Conservation (phyloP, 805 yeast species). For the Allodekkera sacchari region DNA sequence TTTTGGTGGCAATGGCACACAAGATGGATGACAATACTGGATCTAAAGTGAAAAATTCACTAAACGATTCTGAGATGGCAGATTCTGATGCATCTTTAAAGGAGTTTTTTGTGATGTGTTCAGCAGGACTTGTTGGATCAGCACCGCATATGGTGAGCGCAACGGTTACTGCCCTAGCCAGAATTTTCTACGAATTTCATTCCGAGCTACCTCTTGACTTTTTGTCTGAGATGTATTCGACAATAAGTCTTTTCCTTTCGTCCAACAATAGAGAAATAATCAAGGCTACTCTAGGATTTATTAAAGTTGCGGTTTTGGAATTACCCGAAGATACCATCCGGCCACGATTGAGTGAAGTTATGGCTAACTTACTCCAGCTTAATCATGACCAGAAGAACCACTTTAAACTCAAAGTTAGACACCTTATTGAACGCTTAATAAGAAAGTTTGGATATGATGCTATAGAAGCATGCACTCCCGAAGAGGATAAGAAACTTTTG, state of each 20-base stretch:
- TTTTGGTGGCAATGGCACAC: conserved; percentile 72
- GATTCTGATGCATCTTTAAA: conserved; percentile 59
- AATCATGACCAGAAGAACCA: conserved; percentile 95
- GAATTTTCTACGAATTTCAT: conserved; percentile 81
- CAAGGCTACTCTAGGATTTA: conserved; percentile 88
- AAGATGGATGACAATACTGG: conserved; percentile 53
- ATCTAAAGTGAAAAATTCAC: conserved; percentile 56
- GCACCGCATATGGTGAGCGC: conserved; percentile 96
- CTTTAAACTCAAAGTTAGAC: conserved; percentile 88
- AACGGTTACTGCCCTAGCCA: conserved; percentile 82
- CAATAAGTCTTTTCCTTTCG: conserved; percentile 83
- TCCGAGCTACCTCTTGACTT: conserved; percentile 50
- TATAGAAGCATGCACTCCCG: conserved; percentile 82
- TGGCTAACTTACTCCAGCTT: conserved; percentile 77
- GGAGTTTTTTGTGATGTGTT: conserved; percentile 85
- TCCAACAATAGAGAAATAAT: conserved; percentile 91
- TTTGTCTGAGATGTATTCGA: conserved; percentile 68
- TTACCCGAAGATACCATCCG: conserved; percentile 72
- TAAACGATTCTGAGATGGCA: conserved; percentile 54
- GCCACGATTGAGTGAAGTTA: conserved; percentile 54
- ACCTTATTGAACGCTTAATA: conserved; percentile 82
- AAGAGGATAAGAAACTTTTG: conserved; percentile 75
- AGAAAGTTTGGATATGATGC: conserved; percentile 85
- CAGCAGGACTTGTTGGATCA: conserved; percentile 94
- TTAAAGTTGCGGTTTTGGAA: conserved; percentile 78